Conservation (phyloP, 169 alveolate species). For the Perkinsus chesapeaki region DNA sequence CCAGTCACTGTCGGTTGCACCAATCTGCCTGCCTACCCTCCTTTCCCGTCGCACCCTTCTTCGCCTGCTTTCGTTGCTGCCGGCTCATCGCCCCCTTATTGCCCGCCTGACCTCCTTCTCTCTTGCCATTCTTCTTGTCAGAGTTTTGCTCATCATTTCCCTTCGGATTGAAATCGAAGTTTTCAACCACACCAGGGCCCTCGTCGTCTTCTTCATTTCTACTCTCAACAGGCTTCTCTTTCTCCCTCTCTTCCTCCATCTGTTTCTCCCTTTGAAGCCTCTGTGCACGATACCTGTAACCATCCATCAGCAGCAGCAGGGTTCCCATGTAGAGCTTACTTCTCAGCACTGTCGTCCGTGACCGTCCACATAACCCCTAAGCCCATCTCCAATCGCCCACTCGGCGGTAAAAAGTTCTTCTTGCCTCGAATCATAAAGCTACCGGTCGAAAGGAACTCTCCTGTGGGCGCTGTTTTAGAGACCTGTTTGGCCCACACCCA, state of each 20-base stretch:
- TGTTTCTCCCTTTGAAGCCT: neutral
- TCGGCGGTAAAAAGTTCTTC: constrained; percentile 79
- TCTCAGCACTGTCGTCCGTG: constrained; percentile 17
- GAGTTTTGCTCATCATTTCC: neutral
- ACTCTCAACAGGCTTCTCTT: neutral
- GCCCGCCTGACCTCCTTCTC: neutral
- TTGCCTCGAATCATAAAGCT: constrained; percentile 92
- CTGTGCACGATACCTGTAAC: neutral
- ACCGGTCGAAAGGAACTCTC: constrained; percentile 77
- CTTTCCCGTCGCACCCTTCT: neutral
- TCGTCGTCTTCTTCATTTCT: neutral
- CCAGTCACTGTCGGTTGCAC: neutral
- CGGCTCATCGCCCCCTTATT: neutral
- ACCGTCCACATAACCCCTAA: constrained; percentile 56
- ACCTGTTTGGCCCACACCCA: constrained; percentile 94
- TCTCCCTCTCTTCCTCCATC: constrained; percentile 21
- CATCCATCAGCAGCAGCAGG: neutral
- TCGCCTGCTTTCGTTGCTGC: neutral
- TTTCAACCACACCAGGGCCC: neutral
- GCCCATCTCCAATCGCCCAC: constrained; percentile 84
- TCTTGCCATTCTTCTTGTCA: neutral
- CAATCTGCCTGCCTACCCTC: neutral
- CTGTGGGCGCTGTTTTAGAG: constrained; percentile 91
- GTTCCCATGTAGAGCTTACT: neutral
- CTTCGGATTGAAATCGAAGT: neutral